phyloP scores from a whole-genome alignment of 2,329 filamentous ascomycete genomes.

The Dothideomycetes sp. region DNA sequence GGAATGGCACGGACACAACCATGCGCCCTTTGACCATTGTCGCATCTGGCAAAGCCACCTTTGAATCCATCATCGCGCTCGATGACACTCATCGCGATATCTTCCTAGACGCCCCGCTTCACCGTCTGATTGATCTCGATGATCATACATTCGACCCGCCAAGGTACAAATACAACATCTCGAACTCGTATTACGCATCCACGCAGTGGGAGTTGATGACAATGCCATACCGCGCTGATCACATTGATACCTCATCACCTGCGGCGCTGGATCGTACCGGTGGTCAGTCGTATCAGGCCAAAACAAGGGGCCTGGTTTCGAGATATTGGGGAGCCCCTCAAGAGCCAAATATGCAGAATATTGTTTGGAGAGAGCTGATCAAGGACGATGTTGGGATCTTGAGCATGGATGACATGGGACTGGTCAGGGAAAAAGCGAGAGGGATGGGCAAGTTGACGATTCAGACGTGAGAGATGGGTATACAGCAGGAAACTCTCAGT shows the following conservation, averaged over 20 bases:
- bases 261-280: neutral
- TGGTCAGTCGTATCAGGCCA: no score
- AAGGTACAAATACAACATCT: constrained; percentile 9
- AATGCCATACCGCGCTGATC: neutral
- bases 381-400: neutral
- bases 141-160: neutral
- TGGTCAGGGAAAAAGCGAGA: neutral
- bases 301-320: neutral
- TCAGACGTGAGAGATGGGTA: no score
- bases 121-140: neutral
- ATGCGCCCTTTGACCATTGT: constrained; percentile 43
- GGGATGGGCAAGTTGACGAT: no score
- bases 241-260: neutral
- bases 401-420: neutral
- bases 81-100: constrained; percentile 37
- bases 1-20: constrained; percentile 35
- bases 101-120: constrained; percentile 36
- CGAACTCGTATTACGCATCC: constrained; percentile 10
- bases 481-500: no score
- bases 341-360: neutral
- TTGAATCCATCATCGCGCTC: constrained; percentile 33
- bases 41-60: constrained; percentile 45
- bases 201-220: neutral
- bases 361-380: neutral
- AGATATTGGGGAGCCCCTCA: constrained; percentile 5